Evolutionary conservation across 2,329 filamentous ascomycete species (phyloP).

Genomic region (Aspergillus nomiae): DNA sequence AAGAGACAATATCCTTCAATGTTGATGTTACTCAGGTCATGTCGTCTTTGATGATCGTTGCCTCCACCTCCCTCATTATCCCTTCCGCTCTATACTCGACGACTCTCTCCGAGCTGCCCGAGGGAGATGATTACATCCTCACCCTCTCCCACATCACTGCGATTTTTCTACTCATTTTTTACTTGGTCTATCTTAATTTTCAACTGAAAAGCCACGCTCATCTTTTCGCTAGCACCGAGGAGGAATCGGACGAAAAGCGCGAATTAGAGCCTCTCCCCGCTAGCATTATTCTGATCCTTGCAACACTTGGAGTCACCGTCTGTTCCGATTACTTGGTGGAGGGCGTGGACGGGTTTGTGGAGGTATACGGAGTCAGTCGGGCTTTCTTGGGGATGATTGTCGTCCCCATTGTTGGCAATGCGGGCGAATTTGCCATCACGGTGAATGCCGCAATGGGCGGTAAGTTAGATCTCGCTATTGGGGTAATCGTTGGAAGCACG

Average conservation of each 20-base stretch:
- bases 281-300: conserved; percentile 20
- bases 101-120: conserved; percentile 9
- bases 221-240: conserved; percentile 18
- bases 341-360: conserved; percentile 57
- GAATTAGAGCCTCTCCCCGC: conserved; percentile 16
- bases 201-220: conserved; percentile 44
- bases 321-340: conserved; percentile 49
- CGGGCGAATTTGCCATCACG: conserved; percentile 59
- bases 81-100: conserved; percentile 47
- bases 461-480: conserved; percentile 60
- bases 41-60: conserved; percentile 71
- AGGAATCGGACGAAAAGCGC: conserved; percentile 15
- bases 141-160: conserved; percentile 54
- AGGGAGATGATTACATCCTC: conserved; percentile 16
- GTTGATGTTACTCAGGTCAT: conserved; percentile 82
- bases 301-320: conserved; percentile 21
- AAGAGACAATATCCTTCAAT: conserved; percentile 79
- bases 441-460: conserved; percentile 58
- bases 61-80: conserved; percentile 76
- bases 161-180: conserved; percentile 57
- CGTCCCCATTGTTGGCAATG: conserved; percentile 60
- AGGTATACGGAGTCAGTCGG: conserved; percentile 54
- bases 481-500: conserved; percentile 56
- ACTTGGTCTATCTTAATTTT: conserved; percentile 58
- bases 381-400: conserved; percentile 61